Evolutionary conservation across 768 basidiomycete species (phyloP), one percentile per base, ranked within the genome.

Genomic region (Mycena galericulata): DNA sequence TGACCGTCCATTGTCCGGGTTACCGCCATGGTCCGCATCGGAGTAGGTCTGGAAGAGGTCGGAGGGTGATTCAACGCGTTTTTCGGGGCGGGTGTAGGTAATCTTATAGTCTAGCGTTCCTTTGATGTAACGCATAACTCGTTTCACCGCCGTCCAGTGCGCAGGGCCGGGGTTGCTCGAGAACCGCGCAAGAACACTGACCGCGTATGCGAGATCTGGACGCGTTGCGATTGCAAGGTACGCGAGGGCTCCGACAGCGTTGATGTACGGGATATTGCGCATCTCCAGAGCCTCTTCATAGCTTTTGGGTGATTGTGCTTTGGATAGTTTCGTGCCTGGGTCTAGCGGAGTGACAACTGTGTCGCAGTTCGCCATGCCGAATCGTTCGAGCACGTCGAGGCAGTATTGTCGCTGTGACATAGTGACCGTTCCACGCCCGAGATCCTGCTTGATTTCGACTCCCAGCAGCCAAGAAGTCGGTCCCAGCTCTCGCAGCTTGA

Each of bases 401-500:
- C 80, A 71, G 38, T 80, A 82, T 15, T 70, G 68, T 2, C 38
- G 60, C 15, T 62, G 49, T 1, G 58, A 59, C 11, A 59, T 47
- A 2, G 60, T 0, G 61, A 53, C 53, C 81, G 81, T n/a, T 65
- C 75, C 11, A 79, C 56, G 15, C 72, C 65, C 18, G 81, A 56
- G 30, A 36, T 77, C 67, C 4, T 71, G 70, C 2, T 59, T 54
- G 10, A 85, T 65, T 40, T 79, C 69, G 17, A 83, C 73, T 3
- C 81, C 79, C 2, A 84, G 68, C 0, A 82, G 64, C 59, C 72
- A 77, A 12, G 49, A 67, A 0, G 78, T 72, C 24, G 69, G 64
- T 0, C 83, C 76, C 0, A 82, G 49, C n/a, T 77, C 75, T 0
- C 75, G 78, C 1, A 82, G 74, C 10, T 83, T 73, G 50, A 79